Conservation (phyloP, 23 red algal species). For the Gracilaria caudata region DNA sequence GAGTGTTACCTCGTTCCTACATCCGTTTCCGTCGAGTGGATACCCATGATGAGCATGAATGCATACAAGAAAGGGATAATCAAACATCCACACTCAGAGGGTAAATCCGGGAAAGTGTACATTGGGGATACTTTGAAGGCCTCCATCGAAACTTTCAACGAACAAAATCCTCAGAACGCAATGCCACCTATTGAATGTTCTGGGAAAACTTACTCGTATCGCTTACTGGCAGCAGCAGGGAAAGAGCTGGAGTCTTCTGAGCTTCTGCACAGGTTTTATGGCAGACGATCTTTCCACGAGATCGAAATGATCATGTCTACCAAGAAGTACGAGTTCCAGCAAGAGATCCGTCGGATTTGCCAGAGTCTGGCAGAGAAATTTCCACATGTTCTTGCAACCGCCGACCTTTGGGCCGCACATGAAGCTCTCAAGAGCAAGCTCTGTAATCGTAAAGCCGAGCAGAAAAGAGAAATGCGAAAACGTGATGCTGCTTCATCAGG, state of each 20-base stretch:
- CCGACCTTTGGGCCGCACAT: neutral
- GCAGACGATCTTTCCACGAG: neutral
- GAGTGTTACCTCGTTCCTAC: too few species aligned
- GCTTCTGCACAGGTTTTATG: neutral
- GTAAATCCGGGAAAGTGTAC: slow-evolving; percentile 4
- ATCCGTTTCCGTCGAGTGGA: too few species aligned
- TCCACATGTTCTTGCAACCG: neutral
- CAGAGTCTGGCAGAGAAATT: neutral
- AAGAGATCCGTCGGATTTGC: neutral
- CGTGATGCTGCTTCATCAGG: neutral
- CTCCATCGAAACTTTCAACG: neutral
- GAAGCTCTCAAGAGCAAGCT: neutral
- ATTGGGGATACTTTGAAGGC: neutral
- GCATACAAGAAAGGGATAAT: neutral
- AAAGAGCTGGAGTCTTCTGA: slow-evolving; percentile 3
- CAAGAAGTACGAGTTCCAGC: neutral
- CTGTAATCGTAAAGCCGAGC: neutral
- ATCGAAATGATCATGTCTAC: neutral
- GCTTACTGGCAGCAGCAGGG: neutral
- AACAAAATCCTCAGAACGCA: neutral
- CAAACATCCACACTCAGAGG: neutral
- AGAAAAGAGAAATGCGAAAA: neutral
- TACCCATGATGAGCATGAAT: neutral
- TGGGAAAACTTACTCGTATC: neutral
- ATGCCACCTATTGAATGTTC: neutral